Percentiles rank a stretch among this genome's conserved stretches.
These are phyloP conservation scores for Papilionanthe hybrid DNA, from an alignment of 116 monocot genomes.

Conservation along the genomic window DNA sequence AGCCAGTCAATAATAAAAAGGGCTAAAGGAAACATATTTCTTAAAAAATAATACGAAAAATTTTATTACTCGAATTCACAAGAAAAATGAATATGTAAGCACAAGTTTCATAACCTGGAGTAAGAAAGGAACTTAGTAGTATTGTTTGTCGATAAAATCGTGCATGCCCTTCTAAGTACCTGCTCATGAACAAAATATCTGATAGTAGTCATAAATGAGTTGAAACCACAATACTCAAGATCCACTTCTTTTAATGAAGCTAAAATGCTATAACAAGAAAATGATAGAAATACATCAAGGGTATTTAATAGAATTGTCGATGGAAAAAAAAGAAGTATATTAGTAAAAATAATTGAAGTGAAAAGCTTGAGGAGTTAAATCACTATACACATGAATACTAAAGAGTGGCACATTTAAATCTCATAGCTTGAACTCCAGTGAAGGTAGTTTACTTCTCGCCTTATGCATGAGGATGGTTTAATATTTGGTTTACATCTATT, in stretches of 20 bases:
- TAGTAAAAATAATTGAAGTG: too few relatives aligned
- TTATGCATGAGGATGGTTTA: too few relatives aligned
- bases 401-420: too few relatives aligned
- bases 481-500: neutral
- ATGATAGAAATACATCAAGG: too few relatives aligned
- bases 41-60: neutral
- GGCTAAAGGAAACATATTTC: neutral
- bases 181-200: constrained; percentile 16
- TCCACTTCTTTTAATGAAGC: too few relatives aligned
- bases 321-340: too few relatives aligned
- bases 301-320: too few relatives aligned
- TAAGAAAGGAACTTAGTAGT: constrained; percentile 66
- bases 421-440: too few relatives aligned
- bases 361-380: too few relatives aligned
- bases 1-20: neutral
- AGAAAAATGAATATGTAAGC: neutral
- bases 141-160: constrained; percentile 92
- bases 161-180: constrained; percentile 92
- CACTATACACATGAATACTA: too few relatives aligned
- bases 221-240: neutral
- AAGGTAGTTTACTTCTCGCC: too few relatives aligned
- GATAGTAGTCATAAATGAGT: neutral
- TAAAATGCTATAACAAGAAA: too few relatives aligned
- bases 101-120: constrained; percentile 50
- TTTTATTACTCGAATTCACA: neutral